Evolutionary conservation across 345 rosid species (phyloP).

Genomic region (Salix brachista): DNA sequence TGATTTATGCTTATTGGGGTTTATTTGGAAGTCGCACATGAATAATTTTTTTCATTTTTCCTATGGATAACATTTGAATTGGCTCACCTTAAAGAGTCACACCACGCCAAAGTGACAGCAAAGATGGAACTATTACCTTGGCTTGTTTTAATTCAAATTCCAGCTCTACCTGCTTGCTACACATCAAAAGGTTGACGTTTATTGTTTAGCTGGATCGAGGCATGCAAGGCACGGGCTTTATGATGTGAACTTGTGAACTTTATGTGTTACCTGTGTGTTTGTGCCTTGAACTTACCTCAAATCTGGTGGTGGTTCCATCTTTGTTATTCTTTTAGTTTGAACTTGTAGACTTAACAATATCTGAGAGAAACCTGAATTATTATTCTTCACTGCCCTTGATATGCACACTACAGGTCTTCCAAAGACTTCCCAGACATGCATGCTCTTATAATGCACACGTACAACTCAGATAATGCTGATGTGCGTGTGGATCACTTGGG

Average conservation of each 20-base stretch:
- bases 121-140: neutral
- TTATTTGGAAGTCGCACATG: neutral
- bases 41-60: neutral
- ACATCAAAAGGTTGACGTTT: neutral
- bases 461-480: slow-evolving; percentile 72
- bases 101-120: neutral
- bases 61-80: neutral
- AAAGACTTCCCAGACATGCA: slow-evolving; percentile 88
- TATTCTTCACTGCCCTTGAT: slow-evolving; percentile 57
- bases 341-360: slow-evolving; percentile 29
- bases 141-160: neutral
- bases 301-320: slow-evolving; percentile 13
- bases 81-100: neutral
- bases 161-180: neutral
- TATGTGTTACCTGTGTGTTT: neutral
- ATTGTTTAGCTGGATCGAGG: neutral
- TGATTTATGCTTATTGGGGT: neutral
- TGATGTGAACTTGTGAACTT: slow-evolving; percentile 2
- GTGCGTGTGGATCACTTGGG: slow-evolving; percentile 88
- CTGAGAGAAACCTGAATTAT: slow-evolving; percentile 42
- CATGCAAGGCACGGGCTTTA: neutral
- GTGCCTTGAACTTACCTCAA: slow-evolving; percentile 5
- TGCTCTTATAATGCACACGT: slow-evolving; percentile 86
- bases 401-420: slow-evolving; percentile 79
- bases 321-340: slow-evolving; percentile 22